These are phyloP conservation scores for Fusarium illudens DNA, from an alignment of 2,329 filamentous ascomycete species.

Conservation along the genomic window DNA sequence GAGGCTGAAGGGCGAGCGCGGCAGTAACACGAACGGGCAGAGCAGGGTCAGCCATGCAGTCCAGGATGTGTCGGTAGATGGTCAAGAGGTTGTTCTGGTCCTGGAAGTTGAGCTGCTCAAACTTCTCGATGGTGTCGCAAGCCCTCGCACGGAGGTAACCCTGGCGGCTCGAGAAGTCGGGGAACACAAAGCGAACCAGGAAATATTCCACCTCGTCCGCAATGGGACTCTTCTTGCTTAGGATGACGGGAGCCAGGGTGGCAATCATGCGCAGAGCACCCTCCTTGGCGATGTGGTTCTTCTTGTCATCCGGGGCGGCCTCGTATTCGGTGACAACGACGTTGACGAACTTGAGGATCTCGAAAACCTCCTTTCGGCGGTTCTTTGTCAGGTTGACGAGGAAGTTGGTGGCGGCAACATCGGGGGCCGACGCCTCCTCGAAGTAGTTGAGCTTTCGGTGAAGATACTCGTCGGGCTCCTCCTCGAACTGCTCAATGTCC, in stretches of 20 bases:
- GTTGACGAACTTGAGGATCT: conserved; percentile 94
- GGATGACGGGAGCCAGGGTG: conserved; percentile 89
- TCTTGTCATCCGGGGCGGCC: conserved; percentile 81
- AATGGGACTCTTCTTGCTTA: conserved; percentile 98
- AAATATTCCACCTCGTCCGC: conserved; percentile 98
- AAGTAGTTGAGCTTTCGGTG: conserved; percentile 98
- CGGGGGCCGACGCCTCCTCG: conserved; percentile 93
- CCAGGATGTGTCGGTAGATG: conserved; percentile 95
- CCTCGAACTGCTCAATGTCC: conserved; percentile 91
- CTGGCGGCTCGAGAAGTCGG: conserved; percentile 91
- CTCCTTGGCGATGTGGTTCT: conserved; percentile 95
- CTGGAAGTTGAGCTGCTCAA: conserved; percentile 96
- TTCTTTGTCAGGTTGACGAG: conserved; percentile 93
- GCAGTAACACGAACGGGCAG: conserved; percentile 95
- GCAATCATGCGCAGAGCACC: conserved; percentile 97
- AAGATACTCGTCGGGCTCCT: conserved; percentile 94
- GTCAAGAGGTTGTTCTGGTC: conserved; percentile 94
- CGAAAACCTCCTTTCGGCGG: conserved; percentile 94
- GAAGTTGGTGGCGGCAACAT: conserved; percentile 96
- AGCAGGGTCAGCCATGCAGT: conserved; percentile 95
- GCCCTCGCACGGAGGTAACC: conserved; percentile 93
- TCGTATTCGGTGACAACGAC: conserved; percentile 95
- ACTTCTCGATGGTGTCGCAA: conserved; percentile 98
- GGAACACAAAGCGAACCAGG: conserved; percentile 97
- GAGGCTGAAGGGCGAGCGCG: conserved; percentile 89